Evolutionary conservation across 148 eudicot genomes (phyloP).

Genomic region (Vaccinium darrowii): DNA sequence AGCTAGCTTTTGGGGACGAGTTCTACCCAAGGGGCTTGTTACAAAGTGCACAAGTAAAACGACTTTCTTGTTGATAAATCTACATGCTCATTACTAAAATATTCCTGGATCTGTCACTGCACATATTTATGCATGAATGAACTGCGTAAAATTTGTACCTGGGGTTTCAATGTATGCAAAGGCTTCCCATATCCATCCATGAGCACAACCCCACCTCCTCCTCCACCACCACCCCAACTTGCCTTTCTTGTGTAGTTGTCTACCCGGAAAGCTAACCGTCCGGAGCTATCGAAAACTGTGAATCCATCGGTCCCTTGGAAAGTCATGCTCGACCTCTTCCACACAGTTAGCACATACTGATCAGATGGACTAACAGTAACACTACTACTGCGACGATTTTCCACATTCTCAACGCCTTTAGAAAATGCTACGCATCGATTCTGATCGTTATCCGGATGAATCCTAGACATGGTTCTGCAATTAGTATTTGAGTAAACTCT

Average conservation of each 20-base stretch:
- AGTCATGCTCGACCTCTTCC: constrained; percentile 38
- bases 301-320: constrained; percentile 38
- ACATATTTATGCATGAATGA: background rate
- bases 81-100: too few species aligned
- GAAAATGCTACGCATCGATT: background rate
- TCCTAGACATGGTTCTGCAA: constrained; percentile 1
- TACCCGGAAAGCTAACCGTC: constrained; percentile 28
- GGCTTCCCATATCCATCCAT: constrained; percentile 30
- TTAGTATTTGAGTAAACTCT: background rate
- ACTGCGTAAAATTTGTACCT: constrained; percentile 12
- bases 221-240: background rate
- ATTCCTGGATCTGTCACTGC: background rate
- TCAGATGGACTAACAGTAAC: background rate
- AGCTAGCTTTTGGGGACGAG: too few species aligned
- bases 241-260: constrained; percentile 30
- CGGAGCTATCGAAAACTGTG: constrained; percentile 24
- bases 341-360: constrained; percentile 17
- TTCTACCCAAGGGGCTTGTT: too few species aligned
- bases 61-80: too few species aligned
- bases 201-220: constrained; percentile 18
- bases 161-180: constrained; percentile 26
- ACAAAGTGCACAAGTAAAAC: too few species aligned
- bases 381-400: background rate
- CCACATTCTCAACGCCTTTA: background rate
- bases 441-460: constrained; percentile 9